Percentiles rank a stretch among this genome's conserved stretches.
These are phyloP conservation scores for Fusarium sp. DNA, from an alignment of 2,329 filamentous ascomycete species.

Conservation along the genomic window DNA sequence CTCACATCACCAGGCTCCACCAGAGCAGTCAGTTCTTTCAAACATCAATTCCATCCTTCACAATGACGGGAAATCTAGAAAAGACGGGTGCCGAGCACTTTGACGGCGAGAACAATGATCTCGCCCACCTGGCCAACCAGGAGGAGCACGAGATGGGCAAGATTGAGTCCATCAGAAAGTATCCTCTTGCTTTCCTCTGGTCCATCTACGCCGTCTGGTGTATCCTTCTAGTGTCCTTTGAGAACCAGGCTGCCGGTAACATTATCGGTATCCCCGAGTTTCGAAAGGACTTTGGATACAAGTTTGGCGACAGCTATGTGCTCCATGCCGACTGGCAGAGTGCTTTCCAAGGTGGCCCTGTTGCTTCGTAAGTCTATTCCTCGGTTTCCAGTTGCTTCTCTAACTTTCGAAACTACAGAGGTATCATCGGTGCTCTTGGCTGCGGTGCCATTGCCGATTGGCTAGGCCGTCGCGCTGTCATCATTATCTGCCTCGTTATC, in stretches of 20 bases:
- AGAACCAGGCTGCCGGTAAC: conserved; percentile 54
- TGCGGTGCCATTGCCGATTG: conserved; percentile 50
- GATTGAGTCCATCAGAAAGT: conserved; percentile 37
- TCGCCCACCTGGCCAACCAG: conserved; percentile 40
- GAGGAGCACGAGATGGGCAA: conserved; percentile 42
- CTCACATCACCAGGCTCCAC: background rate
- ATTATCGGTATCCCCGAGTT: conserved; percentile 57
- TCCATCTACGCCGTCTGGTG: conserved; percentile 53
- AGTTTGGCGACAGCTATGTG: conserved; percentile 50
- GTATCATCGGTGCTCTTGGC: conserved; percentile 45
- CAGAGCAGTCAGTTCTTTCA: background rate
- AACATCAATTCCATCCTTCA: background rate
- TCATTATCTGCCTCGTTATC: conserved; percentile 49
- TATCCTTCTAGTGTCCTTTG: conserved; percentile 52
- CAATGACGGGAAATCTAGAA: conserved; percentile 11
- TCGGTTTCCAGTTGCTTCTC: background rate
- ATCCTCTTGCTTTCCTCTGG: conserved; percentile 46
- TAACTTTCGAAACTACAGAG: conserved; percentile 10
- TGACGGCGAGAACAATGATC: conserved; percentile 17
- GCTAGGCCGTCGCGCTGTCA: conserved; percentile 47
- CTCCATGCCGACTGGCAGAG: conserved; percentile 56
- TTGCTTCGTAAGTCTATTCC: conserved; percentile 46
- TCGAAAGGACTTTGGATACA: conserved; percentile 55
- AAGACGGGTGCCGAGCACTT: conserved; percentile 27
- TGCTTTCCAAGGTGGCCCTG: conserved; percentile 55